These are phyloP conservation scores for Adenanthera pavonina DNA, from an alignment of 306 rosid species.

Conservation along the genomic window DNA sequence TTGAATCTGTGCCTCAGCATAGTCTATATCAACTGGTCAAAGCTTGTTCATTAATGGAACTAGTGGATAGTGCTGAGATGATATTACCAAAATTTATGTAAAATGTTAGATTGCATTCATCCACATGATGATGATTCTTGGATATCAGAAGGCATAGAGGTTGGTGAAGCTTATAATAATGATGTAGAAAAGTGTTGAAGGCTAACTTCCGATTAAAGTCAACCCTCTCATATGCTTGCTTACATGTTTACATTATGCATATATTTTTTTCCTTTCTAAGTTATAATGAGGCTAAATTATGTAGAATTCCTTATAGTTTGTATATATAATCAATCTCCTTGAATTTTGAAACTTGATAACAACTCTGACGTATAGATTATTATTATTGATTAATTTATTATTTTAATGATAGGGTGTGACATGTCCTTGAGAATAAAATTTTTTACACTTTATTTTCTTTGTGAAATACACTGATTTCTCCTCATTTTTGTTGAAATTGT, in stretches of 20 bases:
- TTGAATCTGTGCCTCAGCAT: not conserved
- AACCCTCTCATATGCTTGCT: not conserved
- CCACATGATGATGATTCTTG: not conserved
- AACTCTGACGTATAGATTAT: too few species aligned
- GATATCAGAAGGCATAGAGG: not conserved
- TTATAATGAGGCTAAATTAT: not conserved
- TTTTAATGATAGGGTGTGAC: too few species aligned
- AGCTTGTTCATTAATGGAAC: conserved; percentile 1
- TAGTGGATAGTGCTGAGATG: not conserved
- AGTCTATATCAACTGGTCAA: not conserved
- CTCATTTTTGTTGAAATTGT: too few species aligned
- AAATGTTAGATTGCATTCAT: not conserved
- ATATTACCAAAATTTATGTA: not conserved
- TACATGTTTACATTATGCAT: not conserved
- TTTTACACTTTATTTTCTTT: too few species aligned
- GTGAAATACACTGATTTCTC: too few species aligned
- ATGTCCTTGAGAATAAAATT: too few species aligned
- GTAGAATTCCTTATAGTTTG: not conserved
- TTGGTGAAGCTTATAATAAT: not conserved
- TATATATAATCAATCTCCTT: too few species aligned
- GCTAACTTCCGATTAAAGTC: not conserved
- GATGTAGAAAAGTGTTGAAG: not conserved
- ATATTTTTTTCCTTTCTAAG: not conserved
- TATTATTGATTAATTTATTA: too few species aligned
- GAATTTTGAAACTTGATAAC: too few species aligned